Percentiles rank a stretch among this genome's conserved stretches.
phyloP scores from a whole-genome alignment of 352 stramenopile genomes.

The Pythium vanterpoolii region DNA sequence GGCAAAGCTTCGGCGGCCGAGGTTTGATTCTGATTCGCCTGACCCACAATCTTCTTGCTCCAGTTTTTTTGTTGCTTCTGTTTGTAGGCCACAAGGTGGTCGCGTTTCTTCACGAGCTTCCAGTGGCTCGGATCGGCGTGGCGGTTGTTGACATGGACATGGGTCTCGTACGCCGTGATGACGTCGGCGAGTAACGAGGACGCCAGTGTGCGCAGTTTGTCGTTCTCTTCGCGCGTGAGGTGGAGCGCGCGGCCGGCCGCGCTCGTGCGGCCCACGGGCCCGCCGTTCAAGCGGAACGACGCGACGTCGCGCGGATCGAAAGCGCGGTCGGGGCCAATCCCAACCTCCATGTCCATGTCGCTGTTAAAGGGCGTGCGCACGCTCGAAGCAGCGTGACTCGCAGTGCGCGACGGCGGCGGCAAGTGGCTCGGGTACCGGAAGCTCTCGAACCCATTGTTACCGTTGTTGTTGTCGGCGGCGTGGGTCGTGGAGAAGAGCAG shows the following conservation, averaged over 20 bases:
- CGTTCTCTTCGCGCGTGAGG: slow-evolving; percentile 53
- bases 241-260: slow-evolving; percentile 23
- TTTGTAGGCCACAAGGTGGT: slow-evolving; percentile 57
- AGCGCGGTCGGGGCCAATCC: slow-evolving; percentile 11
- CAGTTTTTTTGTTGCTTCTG: slow-evolving; percentile 33
- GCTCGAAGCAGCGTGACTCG: slow-evolving; percentile 7
- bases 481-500: neutral
- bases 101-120: slow-evolving; percentile 65
- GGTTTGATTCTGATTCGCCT: neutral
- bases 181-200: slow-evolving; percentile 39
- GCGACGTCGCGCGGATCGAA: slow-evolving; percentile 15
- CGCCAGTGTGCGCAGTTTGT: slow-evolving; percentile 37
- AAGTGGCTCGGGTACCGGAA: slow-evolving; percentile 14
- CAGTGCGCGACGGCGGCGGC: slow-evolving; percentile 14
- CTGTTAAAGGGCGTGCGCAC: slow-evolving; percentile 13
- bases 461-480: neutral
- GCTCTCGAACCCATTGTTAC: neutral
- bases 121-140: slow-evolving; percentile 46
- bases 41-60: slow-evolving; percentile 2
- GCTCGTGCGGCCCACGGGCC: slow-evolving; percentile 15
- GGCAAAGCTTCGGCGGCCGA: slow-evolving; percentile 22
- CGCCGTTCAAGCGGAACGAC: slow-evolving; percentile 15
- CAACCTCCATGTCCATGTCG: slow-evolving; percentile 19
- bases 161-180: slow-evolving; percentile 33
- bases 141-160: slow-evolving; percentile 18